Evolutionary conservation across 371 early-diverging fungal species (phyloP), one percentile per base, ranked within the genome.

Genomic region (Actinomortierella ambigua): DNA sequence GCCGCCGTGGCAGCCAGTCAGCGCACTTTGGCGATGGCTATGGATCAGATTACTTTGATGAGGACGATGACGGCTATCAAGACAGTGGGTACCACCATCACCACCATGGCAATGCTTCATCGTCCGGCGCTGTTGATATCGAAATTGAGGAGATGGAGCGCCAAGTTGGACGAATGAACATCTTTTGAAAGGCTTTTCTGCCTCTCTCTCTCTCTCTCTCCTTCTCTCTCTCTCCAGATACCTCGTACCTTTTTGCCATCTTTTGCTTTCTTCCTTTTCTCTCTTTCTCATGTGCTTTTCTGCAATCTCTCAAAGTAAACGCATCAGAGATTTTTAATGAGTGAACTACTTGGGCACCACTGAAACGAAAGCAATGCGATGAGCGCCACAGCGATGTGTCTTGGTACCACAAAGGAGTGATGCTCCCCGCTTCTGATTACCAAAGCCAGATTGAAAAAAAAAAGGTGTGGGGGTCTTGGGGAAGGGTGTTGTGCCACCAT

Each of bases 61-160:
- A 64, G 20, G 69, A 63, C n/a, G 52, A 57, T 28, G 70, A 70
- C 29, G 71, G 65, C 17, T 65, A 70, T 24, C 28, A 61, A 2
- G 70, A 70, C 0, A 64, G 60, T n/a, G 71, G 61, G 50, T 42
- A 18, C 22, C 57, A 26, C 29, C 53, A 34, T 29, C 57, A 26
- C 29, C 53, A 34, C 59, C 20, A 1, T 55, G 55, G 17, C 44
- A 53, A 2, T 46, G 26, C 18, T 46, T 39, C 57, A 17, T 28
- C 3, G 13, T 27, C 51, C 8, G 51, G 48, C 13, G 53, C 50
- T 46, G 46, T 61, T 5, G 71, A 70, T 43, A 61, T 65, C 61
- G 71, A 70, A 42, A 65, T 70, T 40, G 71, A 70, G 39, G 71
- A 70, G 4, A 70, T 70, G 71, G 71, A 70, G 53, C 61, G 61